Evolutionary conservation across 2,329 filamentous ascomycete genomes (phyloP).

Genomic region (Cladosporium sp.): DNA sequence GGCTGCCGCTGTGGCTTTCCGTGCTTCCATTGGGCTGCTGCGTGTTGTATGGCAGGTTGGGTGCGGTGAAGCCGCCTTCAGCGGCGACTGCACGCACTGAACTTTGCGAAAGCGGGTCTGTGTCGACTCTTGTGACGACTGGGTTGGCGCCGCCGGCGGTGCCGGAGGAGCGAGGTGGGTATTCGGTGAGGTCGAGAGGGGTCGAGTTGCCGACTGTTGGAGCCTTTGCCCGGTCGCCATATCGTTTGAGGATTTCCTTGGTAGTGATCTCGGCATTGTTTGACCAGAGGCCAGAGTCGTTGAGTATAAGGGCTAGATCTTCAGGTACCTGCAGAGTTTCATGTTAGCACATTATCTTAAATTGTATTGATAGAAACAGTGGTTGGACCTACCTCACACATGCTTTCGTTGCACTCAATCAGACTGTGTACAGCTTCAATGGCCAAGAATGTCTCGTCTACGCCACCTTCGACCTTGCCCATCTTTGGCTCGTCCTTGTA

Average conservation of each 20-base stretch:
- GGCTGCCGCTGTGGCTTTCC: slow-evolving; percentile 15
- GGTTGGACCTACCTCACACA: slow-evolving; percentile 80
- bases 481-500: slow-evolving; percentile 48
- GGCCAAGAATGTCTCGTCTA: slow-evolving; percentile 85
- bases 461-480: slow-evolving; percentile 34
- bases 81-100: slow-evolving; percentile 72
- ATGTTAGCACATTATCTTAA: slow-evolving; percentile 4
- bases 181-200: slow-evolving; percentile 50
- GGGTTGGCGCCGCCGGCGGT: slow-evolving; percentile 40
- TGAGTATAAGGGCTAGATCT: slow-evolving; percentile 81
- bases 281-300: slow-evolving; percentile 79
- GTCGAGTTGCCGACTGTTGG: slow-evolving; percentile 52
- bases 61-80: slow-evolving; percentile 19
- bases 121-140: slow-evolving; percentile 73
- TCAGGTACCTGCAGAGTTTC: slow-evolving; percentile 72
- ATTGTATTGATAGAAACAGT: neutral
- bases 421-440: slow-evolving; percentile 91
- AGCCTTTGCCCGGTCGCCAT: slow-evolving; percentile 75
- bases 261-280: slow-evolving; percentile 85
- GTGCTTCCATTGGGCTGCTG: slow-evolving; percentile 16
- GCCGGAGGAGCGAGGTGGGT: slow-evolving; percentile 29
- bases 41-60: slow-evolving; percentile 16
- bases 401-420: slow-evolving; percentile 90
- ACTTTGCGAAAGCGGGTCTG: slow-evolving; percentile 73
- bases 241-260: slow-evolving; percentile 94